Percentiles rank a stretch among this genome's conserved stretches.
Conservation (phyloP, 2,329 filamentous ascomycete genomes). For the Colletotrichum nymphaeae region DNA sequence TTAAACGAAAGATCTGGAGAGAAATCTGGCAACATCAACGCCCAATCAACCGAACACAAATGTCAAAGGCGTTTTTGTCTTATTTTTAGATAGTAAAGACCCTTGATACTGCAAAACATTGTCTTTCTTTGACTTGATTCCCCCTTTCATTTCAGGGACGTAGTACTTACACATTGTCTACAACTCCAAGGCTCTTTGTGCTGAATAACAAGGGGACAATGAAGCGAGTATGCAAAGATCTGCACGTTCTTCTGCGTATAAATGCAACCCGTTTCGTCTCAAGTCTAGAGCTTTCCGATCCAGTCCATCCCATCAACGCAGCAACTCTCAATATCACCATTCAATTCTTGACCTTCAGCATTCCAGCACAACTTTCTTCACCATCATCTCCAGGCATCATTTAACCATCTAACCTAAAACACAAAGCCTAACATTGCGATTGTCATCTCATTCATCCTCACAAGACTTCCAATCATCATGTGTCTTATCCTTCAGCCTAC, state of each 20-base stretch:
- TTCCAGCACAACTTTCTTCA: background rate
- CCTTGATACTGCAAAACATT: background rate
- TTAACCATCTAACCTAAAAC: background rate
- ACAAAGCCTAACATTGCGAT: background rate
- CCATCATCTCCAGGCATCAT: background rate
- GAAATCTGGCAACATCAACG: background rate
- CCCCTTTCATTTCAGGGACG: background rate
- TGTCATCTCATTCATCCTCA: background rate
- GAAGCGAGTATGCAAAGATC: background rate
- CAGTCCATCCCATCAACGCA: background rate
- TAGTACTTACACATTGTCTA: background rate
- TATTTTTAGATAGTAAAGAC: background rate
- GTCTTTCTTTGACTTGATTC: background rate
- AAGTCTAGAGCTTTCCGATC: background rate
- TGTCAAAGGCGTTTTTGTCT: background rate
- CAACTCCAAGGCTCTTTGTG: background rate
- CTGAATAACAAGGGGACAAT: background rate
- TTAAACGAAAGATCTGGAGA: background rate
- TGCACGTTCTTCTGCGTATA: background rate
- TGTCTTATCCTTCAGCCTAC: background rate
- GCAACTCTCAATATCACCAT: too few relatives aligned
- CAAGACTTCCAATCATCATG: background rate
- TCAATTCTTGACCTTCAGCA: too few relatives aligned
- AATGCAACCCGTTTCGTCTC: background rate
- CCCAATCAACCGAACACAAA: background rate